Percentiles rank a stretch among this genome's conserved stretches.
These are phyloP conservation scores for Backusella westeae DNA, from an alignment of 192 early-diverging fungal genomes.

Conservation along the genomic window DNA sequence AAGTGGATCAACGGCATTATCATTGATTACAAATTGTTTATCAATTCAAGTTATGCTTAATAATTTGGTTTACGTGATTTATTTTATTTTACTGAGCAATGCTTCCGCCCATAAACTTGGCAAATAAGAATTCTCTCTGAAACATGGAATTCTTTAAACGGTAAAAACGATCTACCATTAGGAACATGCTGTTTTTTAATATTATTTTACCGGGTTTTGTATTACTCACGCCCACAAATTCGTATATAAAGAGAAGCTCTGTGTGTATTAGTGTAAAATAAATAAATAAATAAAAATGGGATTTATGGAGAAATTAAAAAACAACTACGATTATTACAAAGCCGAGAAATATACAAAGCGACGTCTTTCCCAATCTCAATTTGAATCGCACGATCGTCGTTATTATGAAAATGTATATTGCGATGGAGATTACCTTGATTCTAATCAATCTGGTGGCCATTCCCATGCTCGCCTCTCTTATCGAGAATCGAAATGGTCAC, in stretches of 20 bases:
- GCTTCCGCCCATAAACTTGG: neutral
- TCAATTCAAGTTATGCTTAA: neutral
- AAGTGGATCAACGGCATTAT: no score
- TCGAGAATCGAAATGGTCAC: neutral
- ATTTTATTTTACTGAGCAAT: neutral
- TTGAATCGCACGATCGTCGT: conserved; percentile 16
- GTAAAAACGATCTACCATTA: neutral
- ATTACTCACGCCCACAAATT: neutral
- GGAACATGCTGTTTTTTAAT: neutral
- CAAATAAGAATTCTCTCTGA: neutral
- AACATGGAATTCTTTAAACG: neutral
- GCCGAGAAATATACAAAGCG: conserved; percentile 31
- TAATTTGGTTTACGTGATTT: no score
- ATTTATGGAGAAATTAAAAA: conserved; percentile 11
- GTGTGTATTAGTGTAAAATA: neutral
- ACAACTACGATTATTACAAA: conserved; percentile 13
- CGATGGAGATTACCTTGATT: conserved; percentile 24
- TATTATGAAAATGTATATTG: conserved; percentile 21
- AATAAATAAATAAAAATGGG: conserved; percentile 34
- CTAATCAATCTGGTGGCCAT: neutral
- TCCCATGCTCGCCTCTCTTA: neutral
- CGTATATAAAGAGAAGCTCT: neutral
- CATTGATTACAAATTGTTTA: no score
- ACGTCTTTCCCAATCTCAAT: conserved; percentile 20
- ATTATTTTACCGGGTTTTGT: neutral